These are phyloP conservation scores for Colletotrichum caudatum DNA, from an alignment of 2,329 filamentous ascomycete genomes.

Conservation along the genomic window DNA sequence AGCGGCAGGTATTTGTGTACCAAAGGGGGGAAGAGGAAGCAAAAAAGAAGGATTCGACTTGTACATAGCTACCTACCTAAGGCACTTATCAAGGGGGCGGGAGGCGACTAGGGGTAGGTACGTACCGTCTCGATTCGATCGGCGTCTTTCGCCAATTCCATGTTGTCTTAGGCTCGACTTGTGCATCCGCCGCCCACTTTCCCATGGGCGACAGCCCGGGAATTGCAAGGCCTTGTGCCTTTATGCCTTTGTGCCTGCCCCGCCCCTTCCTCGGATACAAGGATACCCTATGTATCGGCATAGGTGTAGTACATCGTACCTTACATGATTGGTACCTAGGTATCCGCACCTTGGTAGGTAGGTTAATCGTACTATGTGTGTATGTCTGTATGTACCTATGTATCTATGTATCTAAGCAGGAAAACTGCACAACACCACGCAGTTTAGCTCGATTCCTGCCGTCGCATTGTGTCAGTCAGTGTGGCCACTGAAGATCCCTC, in stretches of 20 bases:
- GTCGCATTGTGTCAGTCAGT: neutral
- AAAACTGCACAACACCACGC: neutral
- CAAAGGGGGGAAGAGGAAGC: no score
- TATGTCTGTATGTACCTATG: neutral
- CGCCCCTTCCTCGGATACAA: conserved; percentile 15
- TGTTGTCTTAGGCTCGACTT: conserved; percentile 11
- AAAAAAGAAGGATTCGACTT: no score
- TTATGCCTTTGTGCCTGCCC: neutral
- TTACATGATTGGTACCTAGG: neutral
- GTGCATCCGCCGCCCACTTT: conserved; percentile 34
- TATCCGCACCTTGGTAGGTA: no score
- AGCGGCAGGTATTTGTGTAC: no score
- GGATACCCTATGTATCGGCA: neutral
- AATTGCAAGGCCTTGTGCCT: neutral
- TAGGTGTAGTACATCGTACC: neutral
- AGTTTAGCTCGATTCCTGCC: no score
- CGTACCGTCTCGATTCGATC: neutral
- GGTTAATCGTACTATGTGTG: no score
- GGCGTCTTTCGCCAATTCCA: conserved; percentile 5
- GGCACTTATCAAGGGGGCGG: neutral
- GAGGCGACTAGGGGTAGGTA: neutral
- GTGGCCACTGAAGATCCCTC: conserved; percentile 8
- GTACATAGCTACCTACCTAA: no score
- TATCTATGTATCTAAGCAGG: no score
- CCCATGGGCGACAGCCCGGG: conserved; percentile 13